These are phyloP conservation scores for Pulveroboletus ravenelii DNA, from an alignment of 768 basidiomycete genomes.

Conservation along the genomic window DNA sequence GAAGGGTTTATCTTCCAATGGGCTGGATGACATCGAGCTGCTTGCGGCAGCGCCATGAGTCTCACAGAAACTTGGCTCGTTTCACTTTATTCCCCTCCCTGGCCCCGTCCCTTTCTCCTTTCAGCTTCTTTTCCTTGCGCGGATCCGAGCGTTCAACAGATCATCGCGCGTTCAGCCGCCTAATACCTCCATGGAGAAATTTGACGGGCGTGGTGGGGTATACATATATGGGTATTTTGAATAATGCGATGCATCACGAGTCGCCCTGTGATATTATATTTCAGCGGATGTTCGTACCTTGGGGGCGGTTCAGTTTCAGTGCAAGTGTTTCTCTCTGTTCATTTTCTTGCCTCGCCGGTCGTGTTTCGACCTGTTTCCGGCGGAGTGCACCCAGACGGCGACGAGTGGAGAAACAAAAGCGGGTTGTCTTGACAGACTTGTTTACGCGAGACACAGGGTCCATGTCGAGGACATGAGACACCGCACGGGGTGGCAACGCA, in stretches of 20 bases:
- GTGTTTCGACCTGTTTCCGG: constrained; percentile 7
- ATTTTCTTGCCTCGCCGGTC: constrained; percentile 7
- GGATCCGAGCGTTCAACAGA: constrained; percentile 5
- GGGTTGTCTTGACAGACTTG: constrained; percentile 4
- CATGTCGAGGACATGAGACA: constrained; percentile 23
- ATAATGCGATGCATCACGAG: neutral
- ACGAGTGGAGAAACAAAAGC: too few species aligned
- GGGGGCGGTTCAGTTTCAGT: neutral
- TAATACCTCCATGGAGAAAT: constrained; percentile 10
- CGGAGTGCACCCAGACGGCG: constrained; percentile 3
- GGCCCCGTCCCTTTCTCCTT: neutral
- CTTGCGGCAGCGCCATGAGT: neutral
- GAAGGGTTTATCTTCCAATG: neutral
- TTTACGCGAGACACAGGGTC: constrained; percentile 16
- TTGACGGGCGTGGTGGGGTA: neutral
- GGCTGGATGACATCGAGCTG: neutral
- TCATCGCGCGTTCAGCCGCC: neutral
- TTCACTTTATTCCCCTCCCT: neutral
- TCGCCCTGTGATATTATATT: neutral
- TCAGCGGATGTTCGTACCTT: neutral
- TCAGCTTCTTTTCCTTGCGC: neutral
- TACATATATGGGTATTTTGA: neutral
- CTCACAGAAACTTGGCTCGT: neutral
- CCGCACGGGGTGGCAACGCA: constrained; percentile 1
- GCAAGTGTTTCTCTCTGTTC: neutral